Percentiles rank a stretch among this genome's conserved stretches.
Conservation (phyloP, 345 rosid genomes). For the Eucalyptus marginata region DNA sequence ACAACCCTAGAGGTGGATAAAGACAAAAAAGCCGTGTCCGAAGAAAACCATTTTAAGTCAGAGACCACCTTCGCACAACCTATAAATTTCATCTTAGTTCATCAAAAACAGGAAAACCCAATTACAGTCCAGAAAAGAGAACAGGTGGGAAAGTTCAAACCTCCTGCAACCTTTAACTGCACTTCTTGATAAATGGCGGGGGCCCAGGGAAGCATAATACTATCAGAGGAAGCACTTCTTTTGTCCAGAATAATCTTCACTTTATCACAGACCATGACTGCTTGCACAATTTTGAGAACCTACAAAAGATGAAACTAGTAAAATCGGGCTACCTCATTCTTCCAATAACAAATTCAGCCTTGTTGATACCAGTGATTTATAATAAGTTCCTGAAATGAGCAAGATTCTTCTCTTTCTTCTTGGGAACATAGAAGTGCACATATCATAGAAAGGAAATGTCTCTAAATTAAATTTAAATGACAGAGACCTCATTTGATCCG, state of each 20-base stretch:
- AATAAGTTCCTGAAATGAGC: background rate
- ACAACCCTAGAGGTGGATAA: conserved; percentile 65
- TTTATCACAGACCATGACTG: conserved; percentile 57
- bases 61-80: conserved; percentile 65
- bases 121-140: background rate
- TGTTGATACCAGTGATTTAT: background rate
- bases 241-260: conserved; percentile 41
- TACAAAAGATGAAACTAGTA: background rate
- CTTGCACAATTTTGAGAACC: conserved; percentile 69
- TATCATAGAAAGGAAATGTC: background rate
- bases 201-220: conserved; percentile 72
- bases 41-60: conserved; percentile 89
- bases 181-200: conserved; percentile 73
- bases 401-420: background rate
- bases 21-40: conserved; percentile 45
- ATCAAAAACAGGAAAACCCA: background rate
- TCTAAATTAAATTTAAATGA: background rate
- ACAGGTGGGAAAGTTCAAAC: conserved; percentile 12
- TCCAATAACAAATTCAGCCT: background rate
- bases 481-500: conserved; percentile 42
- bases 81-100: background rate
- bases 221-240: conserved; percentile 14
- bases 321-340: background rate
- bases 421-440: background rate
- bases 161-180: conserved; percentile 66